Conservation (phyloP, 495 filamentous ascomycete genomes). For the Neurospora sp. region DNA sequence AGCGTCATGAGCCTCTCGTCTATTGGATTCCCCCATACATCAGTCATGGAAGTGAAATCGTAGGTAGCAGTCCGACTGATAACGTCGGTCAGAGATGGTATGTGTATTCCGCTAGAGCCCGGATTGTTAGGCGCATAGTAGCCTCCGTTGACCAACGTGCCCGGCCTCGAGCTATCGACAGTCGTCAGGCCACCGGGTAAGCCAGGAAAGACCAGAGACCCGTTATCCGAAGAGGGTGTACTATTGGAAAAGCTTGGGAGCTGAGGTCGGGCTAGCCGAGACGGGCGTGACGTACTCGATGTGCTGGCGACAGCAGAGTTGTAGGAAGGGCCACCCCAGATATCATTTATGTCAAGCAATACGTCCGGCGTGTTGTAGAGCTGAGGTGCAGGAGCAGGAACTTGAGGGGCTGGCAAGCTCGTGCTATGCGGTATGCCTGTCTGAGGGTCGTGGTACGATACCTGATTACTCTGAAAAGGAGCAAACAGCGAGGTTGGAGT, state of each 20-base stretch:
- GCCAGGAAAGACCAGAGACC: neutral
- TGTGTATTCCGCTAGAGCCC: neutral
- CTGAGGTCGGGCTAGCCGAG: neutral
- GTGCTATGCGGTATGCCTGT: neutral
- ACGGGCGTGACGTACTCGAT: neutral
- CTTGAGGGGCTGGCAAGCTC: neutral
- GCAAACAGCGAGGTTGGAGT: neutral
- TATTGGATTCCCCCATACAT: slow-evolving; percentile 18
- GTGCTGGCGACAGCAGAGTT: neutral
- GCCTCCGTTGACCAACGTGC: neutral
- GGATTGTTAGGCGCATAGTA: neutral
- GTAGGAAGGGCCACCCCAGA: neutral
- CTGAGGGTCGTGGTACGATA: neutral
- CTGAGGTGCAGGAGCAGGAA: neutral
- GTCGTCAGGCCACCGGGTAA: neutral
- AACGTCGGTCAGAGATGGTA: neutral
- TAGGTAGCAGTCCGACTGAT: slow-evolving; percentile 1
- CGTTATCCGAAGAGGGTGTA: neutral
- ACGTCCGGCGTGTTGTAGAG: neutral
- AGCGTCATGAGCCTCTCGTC: neutral
- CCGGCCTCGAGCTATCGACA: neutral
- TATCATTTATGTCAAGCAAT: neutral
- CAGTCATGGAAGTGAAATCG: slow-evolving; percentile 16
- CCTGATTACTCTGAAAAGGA: neutral
- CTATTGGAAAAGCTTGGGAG: neutral